Evolutionary conservation across 768 basidiomycete genomes (phyloP).

Genomic region (Collybiopsis confluens): DNA sequence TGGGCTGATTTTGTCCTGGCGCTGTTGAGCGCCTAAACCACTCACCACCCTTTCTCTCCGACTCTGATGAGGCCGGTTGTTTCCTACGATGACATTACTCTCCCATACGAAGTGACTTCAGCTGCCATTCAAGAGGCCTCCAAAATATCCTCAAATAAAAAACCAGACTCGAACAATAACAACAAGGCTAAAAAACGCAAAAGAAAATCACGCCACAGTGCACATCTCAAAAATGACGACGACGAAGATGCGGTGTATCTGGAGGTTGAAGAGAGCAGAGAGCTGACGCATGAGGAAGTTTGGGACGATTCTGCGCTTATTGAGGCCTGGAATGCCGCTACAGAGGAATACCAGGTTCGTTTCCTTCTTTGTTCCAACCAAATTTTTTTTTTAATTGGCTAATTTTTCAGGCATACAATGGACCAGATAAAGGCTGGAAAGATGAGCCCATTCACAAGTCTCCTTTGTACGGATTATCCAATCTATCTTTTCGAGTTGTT

Average conservation of each 20-base stretch:
- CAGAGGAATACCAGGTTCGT: conserved; percentile 70
- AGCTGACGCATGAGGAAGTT: conserved; percentile 68
- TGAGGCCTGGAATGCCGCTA: conserved; percentile 81
- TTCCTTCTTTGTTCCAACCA: background rate
- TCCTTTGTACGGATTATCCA: conserved; percentile 45
- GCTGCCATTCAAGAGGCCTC: conserved; percentile 14
- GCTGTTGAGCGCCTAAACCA: background rate
- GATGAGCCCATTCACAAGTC: conserved; percentile 65
- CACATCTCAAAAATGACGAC: conserved; percentile 28
- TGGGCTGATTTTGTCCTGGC: background rate
- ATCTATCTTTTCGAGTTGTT: background rate
- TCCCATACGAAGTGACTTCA: conserved; percentile 27
- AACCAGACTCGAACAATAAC: conserved; percentile 8
- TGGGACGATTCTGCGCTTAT: conserved; percentile 87
- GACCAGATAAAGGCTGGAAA: conserved; percentile 71
- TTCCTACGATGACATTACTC: conserved; percentile 63
- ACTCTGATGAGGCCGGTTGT: conserved; percentile 42
- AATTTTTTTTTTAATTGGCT: conserved; percentile 3
- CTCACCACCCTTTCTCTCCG: background rate
- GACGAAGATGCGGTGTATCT: conserved; percentile 21
- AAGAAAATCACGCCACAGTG: conserved; percentile 22
- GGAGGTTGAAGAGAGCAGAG: conserved; percentile 48
- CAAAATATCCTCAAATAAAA: conserved; percentile 11
- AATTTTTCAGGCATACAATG: conserved; percentile 51
- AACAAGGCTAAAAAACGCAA: conserved; percentile 50